These are phyloP conservation scores for Fusarium begoniae DNA, from an alignment of 2,329 filamentous ascomycete genomes.

Conservation along the genomic window DNA sequence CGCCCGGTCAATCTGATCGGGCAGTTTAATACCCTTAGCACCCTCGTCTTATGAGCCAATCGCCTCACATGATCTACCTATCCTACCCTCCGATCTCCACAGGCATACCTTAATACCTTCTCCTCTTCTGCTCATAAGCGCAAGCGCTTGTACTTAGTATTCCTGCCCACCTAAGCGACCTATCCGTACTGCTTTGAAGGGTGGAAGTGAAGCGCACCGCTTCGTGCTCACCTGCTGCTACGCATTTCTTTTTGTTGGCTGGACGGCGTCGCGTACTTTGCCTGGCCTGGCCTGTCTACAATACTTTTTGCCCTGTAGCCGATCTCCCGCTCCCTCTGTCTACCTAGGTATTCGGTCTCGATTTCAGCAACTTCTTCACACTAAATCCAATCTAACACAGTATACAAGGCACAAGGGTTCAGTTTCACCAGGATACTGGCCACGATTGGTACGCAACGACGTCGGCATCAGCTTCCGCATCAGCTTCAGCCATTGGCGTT, in stretches of 20 bases:
- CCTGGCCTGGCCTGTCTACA: not conserved
- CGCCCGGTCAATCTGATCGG: not conserved
- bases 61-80: conserved; percentile 12
- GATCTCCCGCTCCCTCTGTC: conserved; percentile 13
- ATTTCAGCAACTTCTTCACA: not conserved
- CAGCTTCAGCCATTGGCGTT: conserved; percentile 1
- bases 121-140: not conserved
- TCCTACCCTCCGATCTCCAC: conserved; percentile 17
- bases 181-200: not conserved
- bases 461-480: not conserved
- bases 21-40: not conserved
- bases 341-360: not conserved
- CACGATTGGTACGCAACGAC: not conserved
- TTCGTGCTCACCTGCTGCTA: conserved; percentile 13
- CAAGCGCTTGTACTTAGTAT: not conserved
- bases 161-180: not conserved
- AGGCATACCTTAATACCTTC: not conserved
- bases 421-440: conserved; percentile 9
- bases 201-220: not conserved
- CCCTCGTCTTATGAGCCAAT: conserved; percentile 34
- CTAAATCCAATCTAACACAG: conserved; percentile 19
- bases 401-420: conserved; percentile 8
- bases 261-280: conserved; percentile 3
- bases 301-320: not conserved
- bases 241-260: conserved; percentile 15